Conservation (phyloP, 106 monocot species). For the Platanthera guangdongensis region DNA sequence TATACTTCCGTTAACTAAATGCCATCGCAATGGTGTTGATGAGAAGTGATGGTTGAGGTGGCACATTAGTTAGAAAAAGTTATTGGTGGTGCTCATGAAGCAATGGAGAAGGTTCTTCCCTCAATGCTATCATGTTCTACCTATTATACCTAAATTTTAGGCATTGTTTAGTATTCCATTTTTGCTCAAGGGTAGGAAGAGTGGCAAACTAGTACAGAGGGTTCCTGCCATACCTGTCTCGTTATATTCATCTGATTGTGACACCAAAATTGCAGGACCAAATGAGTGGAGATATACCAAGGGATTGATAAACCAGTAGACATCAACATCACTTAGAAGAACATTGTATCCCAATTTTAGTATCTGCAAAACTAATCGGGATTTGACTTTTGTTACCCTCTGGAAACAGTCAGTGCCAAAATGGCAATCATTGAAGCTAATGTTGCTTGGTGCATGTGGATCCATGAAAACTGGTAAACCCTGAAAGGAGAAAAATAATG, state of each 20-base stretch:
- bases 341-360: slow-evolving; percentile 77
- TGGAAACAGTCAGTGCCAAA: slow-evolving; percentile 88
- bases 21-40: not conserved
- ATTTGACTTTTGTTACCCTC: slow-evolving; percentile 94
- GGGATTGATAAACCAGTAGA: slow-evolving; percentile 94
- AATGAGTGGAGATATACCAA: slow-evolving; percentile 57
- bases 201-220: not conserved
- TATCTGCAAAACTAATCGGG: slow-evolving; percentile 79
- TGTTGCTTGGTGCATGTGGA: slow-evolving; percentile 46
- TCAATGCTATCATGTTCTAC: not conserved
- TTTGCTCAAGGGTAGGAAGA: not conserved
- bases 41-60: not conserved
- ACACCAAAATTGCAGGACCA: slow-evolving; percentile 56
- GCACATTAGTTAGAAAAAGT: not conserved
- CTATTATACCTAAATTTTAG: not conserved
- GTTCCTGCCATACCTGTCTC: slow-evolving; percentile 45
- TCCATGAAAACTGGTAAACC: slow-evolving; percentile 90
- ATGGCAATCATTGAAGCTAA: slow-evolving; percentile 80
- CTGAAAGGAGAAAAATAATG: slow-evolving; percentile 19
- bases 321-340: slow-evolving; percentile 87
- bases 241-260: slow-evolving; percentile 90
- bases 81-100: not conserved
- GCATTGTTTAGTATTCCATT: not conserved
- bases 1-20: too few relatives aligned
- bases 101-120: not conserved